phyloP scores from a whole-genome alignment of 2,329 filamentous ascomycete species.

The Alternaria ventricosa region DNA sequence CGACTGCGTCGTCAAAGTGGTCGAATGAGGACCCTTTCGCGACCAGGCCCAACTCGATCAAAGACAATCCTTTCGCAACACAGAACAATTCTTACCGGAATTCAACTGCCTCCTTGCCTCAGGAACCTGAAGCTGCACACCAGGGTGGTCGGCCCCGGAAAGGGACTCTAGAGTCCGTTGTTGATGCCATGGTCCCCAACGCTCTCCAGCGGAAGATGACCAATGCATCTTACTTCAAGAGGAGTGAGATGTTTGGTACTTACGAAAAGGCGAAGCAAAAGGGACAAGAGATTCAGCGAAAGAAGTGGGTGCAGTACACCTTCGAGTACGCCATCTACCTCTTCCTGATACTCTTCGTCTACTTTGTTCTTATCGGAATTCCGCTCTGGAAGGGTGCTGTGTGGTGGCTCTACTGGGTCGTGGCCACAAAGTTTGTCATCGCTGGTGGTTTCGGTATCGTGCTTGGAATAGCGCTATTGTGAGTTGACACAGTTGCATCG shows the following conservation, averaged over 20 bases:
- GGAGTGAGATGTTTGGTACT: slow-evolving; percentile 23
- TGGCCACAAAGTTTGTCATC: slow-evolving; percentile 48
- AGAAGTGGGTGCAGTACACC: slow-evolving; percentile 43
- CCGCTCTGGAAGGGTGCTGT: slow-evolving; percentile 56
- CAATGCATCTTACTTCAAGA: slow-evolving; percentile 21
- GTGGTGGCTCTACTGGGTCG: slow-evolving; percentile 14
- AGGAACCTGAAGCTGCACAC: slow-evolving; percentile 14
- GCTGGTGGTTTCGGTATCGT: slow-evolving; percentile 52
- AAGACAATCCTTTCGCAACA: slow-evolving; percentile 13
- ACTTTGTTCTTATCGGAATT: slow-evolving; percentile 56
- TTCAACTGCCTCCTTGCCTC: neutral
- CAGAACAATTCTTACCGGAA: neutral
- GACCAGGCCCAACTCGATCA: slow-evolving; percentile 14
- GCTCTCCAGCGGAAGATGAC: slow-evolving; percentile 23
- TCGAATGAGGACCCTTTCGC: slow-evolving; percentile 23
- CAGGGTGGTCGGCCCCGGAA: slow-evolving; percentile 11
- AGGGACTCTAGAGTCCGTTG: slow-evolving; percentile 23
- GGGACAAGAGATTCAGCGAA: slow-evolving; percentile 33
- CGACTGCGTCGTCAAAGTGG: neutral
- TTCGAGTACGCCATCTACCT: slow-evolving; percentile 52
- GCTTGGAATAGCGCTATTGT: slow-evolving; percentile 28
- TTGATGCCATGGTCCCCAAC: slow-evolving; percentile 25
- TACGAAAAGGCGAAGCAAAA: slow-evolving; percentile 35
- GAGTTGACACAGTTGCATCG: slow-evolving; percentile 43
- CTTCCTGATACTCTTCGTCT: slow-evolving; percentile 48